Evolutionary conservation across 169 alveolate species (phyloP), one percentile per base, ranked within the genome.

Genomic region (Plasmodium reichenowi): DNA sequence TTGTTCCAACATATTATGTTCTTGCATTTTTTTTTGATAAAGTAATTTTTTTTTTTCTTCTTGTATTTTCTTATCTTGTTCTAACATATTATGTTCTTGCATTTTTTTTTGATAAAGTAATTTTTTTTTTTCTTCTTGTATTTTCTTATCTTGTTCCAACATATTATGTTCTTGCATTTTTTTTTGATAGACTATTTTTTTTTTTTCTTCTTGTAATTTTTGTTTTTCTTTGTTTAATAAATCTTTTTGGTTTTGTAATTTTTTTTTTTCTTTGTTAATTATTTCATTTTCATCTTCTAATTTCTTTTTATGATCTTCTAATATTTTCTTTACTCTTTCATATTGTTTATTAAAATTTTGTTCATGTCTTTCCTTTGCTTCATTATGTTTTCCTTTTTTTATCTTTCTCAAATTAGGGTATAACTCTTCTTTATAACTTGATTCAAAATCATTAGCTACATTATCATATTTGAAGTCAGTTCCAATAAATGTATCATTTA

Each of bases 51-150:
- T 54, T 72, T 24, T 15, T 50, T 15, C 67, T 24, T 74, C 63
- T 5, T 72, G 22, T 72, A 72, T 20, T 20, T 17, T 48, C 17
- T 68, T 2, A 38, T 26, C 26, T 43, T 68, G 38, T 43, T 68
- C 62, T 15, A 12, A n/a, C 47, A 15, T 48, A 8, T 64, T 38
- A 29, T 9, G 12, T 64, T 64, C 58, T 38, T 20, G 62, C 3
- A 15, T 66, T 1, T 26, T 72, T 72, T 20, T 54, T 52, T 48
- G 54, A 20, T 50, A 15, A 13, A 22, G 24, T 50, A 72, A 10
- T 72, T 48, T 17, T 72, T 72, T 54, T 72, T 24, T 15, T 50
- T 15, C 67, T 24, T 74, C 63, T 5, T 72, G 22, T 72, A 72
- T 20, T 20, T 17, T 48, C 20, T 70, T 10, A 43, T 29, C 29